phyloP scores from a whole-genome alignment of 345 rosid genomes.

The Ricinus communis region DNA sequence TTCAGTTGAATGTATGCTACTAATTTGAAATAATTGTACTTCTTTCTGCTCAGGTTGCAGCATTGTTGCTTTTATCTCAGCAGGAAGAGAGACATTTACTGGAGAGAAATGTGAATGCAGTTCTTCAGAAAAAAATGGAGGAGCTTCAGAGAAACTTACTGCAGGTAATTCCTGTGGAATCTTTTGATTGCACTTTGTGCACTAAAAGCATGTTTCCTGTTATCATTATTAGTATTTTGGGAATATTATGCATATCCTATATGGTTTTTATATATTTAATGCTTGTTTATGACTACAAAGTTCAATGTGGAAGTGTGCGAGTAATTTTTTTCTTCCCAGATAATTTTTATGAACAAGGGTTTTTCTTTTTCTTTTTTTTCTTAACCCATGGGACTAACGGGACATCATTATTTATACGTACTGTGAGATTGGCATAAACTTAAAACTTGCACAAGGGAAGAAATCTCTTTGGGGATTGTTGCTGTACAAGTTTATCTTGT shows the following conservation, averaged over 20 bases:
- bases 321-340: background rate
- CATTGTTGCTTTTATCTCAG: slow-evolving; percentile 85
- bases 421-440: background rate
- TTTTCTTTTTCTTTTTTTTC: background rate
- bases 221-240: background rate
- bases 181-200: slow-evolving; percentile 3
- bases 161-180: slow-evolving; percentile 52
- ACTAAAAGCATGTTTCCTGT: no score
- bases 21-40: slow-evolving; percentile 11
- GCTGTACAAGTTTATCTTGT: background rate
- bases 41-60: slow-evolving; percentile 54
- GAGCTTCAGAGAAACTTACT: slow-evolving; percentile 89
- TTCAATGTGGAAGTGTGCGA: background rate
- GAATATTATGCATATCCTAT: background rate
- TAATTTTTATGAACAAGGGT: background rate
- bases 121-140: slow-evolving; percentile 79
- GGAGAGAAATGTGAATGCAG: slow-evolving; percentile 79
- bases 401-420: no score
- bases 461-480: background rate
- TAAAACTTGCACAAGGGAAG: background rate
- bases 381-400: background rate
- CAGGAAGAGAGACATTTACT: slow-evolving; percentile 93
- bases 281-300: background rate
- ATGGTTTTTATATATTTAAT: background rate
- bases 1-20: slow-evolving; percentile 6